Base-by-base conservation (phyloP, 2,329 filamentous ascomycete genomes). In the Colletotrichum magnum region DNA sequence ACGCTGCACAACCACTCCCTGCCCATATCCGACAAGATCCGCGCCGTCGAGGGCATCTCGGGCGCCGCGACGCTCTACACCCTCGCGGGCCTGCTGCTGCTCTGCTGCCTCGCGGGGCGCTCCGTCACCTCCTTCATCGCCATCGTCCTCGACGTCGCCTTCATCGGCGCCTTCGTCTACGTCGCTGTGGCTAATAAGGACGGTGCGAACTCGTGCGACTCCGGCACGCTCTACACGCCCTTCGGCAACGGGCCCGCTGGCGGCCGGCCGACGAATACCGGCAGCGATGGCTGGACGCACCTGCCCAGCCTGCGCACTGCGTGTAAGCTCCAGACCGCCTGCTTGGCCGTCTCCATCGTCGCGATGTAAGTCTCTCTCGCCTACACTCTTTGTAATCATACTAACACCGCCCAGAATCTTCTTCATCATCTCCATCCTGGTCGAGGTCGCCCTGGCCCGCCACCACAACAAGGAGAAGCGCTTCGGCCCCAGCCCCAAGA, bases 21-120 rank as follows among this genome's bases (percentile, higher is more conserved):
- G 15, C 66, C 76, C 67, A 94, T 95, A 73, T 84, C 87, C 18
- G 88, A 80, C 73, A 91, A 88, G 82, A 82, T 92, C 69, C 90
- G 91, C 64, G 93, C 93, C 32, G 93, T 96, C 64, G 90, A 91
- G 76, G 94, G 93, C 72, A 90, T 98, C 68, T 87, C 93, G 0
- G 95, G 94, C 58, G 87, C 87, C 1, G 93, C 90, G 2, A 88
- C 91, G 0, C 77, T 97, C 9, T 98, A 97, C 84, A 90, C 90
- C 59, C 81, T 94, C 69, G 79, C 92, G 61, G 92, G 90, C n/a
- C 82, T 94, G 15, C 73, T 96, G 39, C 83, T 97, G 45, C 91
- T 95, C 9, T 94, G 93, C 84, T 96, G 89, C 77, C 82, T 97
- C 6, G 94, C 93, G 43, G 94, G 94, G 32, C 87, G 92, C 70